Percentiles rank a stretch among this genome's conserved stretches.
Conservation (phyloP, 2,329 filamentous ascomycete species). For the Diaporthe citriasiana region DNA sequence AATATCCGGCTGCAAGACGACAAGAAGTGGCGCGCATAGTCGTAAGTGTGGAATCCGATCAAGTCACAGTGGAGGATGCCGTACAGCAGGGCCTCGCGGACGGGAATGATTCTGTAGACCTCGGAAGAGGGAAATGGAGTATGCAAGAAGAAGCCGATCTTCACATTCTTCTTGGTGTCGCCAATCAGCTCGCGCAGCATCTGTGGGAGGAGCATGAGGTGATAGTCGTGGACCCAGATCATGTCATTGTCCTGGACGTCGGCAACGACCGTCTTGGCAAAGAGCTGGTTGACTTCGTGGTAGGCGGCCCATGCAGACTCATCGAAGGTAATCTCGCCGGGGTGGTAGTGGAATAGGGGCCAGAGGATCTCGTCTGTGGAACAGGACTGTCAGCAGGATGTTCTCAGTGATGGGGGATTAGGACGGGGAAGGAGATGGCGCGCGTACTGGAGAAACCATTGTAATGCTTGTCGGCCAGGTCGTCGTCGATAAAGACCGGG, state of each 20-base stretch:
- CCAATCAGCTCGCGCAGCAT: constrained; percentile 95
- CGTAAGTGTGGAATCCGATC: constrained; percentile 98
- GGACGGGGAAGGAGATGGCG: constrained; percentile 19
- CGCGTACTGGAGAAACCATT: constrained; percentile 94
- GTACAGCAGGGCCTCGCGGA: constrained; percentile 87
- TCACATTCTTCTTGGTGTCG: constrained; percentile 86
- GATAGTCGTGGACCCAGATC: constrained; percentile 99
- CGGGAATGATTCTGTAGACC: constrained; percentile 95
- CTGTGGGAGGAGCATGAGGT: constrained; percentile 94
- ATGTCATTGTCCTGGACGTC: constrained; percentile 94
- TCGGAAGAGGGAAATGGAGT: constrained; percentile 97
- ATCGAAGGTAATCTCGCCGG: constrained; percentile 97
- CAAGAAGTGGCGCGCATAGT: constrained; percentile 97
- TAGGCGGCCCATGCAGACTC: constrained; percentile 95
- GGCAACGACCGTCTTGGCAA: constrained; percentile 87
- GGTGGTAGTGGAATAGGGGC: constrained; percentile 99
- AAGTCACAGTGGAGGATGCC: constrained; percentile 94
- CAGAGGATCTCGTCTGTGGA: constrained; percentile 90
- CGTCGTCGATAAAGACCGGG: constrained; percentile 93
- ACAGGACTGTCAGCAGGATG: constrained; percentile 35
- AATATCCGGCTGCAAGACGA: constrained; percentile 97
- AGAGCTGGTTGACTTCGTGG: constrained; percentile 91
- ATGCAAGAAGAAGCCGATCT: constrained; percentile 98
- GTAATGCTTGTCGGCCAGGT: constrained; percentile 95
- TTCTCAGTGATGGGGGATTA: constrained; percentile 26